A percentile compares a stretch with the other conserved stretches of the same genome.
These are phyloP conservation scores for Ballota nigra DNA, from an alignment of 257 asterid genomes.

Conservation along the genomic window DNA sequence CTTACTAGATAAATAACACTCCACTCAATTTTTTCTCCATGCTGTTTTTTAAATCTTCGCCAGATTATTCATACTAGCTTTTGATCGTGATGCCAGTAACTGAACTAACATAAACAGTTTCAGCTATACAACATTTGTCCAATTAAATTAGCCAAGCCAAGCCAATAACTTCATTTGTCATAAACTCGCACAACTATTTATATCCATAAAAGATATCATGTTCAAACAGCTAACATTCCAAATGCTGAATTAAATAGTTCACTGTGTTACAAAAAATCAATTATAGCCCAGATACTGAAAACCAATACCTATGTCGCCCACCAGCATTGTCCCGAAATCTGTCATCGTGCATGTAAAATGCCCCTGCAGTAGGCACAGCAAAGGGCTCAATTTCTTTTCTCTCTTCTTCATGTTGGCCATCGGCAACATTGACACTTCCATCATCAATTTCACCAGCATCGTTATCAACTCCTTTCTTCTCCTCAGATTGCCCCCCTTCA, in stretches of 20 bases:
- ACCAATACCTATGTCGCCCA: conserved; percentile 69
- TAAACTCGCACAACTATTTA: background rate
- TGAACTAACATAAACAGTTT: background rate
- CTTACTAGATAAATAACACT: background rate
- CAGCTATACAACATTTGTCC: background rate
- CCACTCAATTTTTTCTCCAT: background rate
- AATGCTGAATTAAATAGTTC: background rate
- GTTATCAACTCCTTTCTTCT: conserved; percentile 33
- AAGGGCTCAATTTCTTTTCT: conserved; percentile 79
- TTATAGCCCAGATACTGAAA: background rate
- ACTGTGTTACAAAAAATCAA: conserved; percentile 6
- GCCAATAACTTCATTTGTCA: background rate
- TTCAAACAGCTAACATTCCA: background rate
- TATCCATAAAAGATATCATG: background rate
- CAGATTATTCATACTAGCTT: background rate
- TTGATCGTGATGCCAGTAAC: background rate
- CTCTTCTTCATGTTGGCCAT: conserved; percentile 48
- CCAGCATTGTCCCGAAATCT: conserved; percentile 81
- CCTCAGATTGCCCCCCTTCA: conserved; percentile 29
- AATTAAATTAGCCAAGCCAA: background rate
- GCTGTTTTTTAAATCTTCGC: background rate
- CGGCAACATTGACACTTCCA: conserved; percentile 33
- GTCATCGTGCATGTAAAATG: conserved; percentile 99
- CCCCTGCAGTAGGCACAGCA: conserved; percentile 98
- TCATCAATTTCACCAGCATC: conserved; percentile 28